Percentiles rank a stretch among this genome's conserved stretches.
These are phyloP conservation scores for Amaranthus cruentus DNA, from an alignment of 148 eudicot genomes.

Conservation along the genomic window DNA sequence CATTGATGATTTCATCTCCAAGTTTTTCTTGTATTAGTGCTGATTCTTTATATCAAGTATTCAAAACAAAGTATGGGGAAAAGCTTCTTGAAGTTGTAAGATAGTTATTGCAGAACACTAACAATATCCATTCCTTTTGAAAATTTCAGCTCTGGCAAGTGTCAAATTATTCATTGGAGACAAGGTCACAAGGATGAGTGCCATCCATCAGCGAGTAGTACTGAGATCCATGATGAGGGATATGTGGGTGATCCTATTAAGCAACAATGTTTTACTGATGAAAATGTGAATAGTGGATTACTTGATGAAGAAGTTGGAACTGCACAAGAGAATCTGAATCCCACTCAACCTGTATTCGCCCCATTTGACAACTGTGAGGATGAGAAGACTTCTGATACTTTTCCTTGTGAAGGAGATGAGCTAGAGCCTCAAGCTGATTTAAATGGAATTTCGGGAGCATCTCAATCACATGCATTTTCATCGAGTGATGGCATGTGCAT, in stretches of 20 bases:
- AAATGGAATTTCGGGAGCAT: slow-evolving; percentile 12
- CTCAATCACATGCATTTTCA: slow-evolving; percentile 17
- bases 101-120: background rate
- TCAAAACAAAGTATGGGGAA: background rate
- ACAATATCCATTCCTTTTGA: background rate
- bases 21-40: background rate
- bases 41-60: background rate
- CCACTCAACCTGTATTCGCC: slow-evolving; percentile 8
- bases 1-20: background rate
- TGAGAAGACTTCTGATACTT: slow-evolving; percentile 22
- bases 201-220: slow-evolving; percentile 30
- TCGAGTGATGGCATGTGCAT: slow-evolving; percentile 15
- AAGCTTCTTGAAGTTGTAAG: background rate
- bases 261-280: slow-evolving; percentile 25
- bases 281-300: slow-evolving; percentile 25
- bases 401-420: slow-evolving; percentile 18
- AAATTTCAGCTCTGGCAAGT: slow-evolving; percentile 79
- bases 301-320: slow-evolving; percentile 25
- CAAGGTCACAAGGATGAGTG: slow-evolving; percentile 85
- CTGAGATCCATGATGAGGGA: slow-evolving; percentile 29
- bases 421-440: slow-evolving; percentile 7
- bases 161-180: slow-evolving; percentile 91
- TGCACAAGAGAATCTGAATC: slow-evolving; percentile 10
- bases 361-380: slow-evolving; percentile 24
- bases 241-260: slow-evolving; percentile 26